A percentile compares a stretch with the other conserved stretches of the same genome.
Conservation (phyloP, 139 green algal species). For the Zygnema circumcarinatum region DNA sequence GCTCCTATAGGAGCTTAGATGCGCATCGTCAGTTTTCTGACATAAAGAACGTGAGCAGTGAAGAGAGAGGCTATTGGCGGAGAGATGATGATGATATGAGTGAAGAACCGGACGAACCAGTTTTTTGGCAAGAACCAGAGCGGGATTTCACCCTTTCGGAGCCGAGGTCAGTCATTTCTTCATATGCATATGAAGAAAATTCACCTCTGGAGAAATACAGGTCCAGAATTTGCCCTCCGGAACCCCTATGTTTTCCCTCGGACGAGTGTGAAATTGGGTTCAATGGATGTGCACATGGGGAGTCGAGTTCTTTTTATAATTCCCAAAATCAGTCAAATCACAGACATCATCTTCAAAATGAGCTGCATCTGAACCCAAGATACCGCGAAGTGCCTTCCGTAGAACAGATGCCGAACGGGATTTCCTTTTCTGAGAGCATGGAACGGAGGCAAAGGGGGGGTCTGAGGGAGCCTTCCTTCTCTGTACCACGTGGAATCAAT, state of each 20-base stretch:
- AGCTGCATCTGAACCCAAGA: not conserved
- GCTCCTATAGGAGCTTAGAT: no score
- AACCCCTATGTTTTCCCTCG: not conserved
- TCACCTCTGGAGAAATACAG: not conserved
- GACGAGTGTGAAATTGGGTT: no score
- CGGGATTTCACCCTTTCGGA: no score
- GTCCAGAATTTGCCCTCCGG: not conserved
- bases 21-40: no score
- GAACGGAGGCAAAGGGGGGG: no score
- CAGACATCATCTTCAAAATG: not conserved
- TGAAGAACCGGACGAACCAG: no score
- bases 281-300: not conserved
- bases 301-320: not conserved
- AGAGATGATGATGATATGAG: no score
- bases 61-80: no score
- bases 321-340: not conserved
- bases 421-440: not conserved
- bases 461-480: not conserved
- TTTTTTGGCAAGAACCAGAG: no score
- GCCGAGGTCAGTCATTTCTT: no score
- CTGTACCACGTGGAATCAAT: not conserved
- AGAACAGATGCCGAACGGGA: not conserved
- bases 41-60: no score
- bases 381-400: not conserved
- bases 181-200: not conserved